Base-by-base conservation (phyloP, 2,329 filamentous ascomycete genomes). In the Verticillium klebahnii region DNA sequence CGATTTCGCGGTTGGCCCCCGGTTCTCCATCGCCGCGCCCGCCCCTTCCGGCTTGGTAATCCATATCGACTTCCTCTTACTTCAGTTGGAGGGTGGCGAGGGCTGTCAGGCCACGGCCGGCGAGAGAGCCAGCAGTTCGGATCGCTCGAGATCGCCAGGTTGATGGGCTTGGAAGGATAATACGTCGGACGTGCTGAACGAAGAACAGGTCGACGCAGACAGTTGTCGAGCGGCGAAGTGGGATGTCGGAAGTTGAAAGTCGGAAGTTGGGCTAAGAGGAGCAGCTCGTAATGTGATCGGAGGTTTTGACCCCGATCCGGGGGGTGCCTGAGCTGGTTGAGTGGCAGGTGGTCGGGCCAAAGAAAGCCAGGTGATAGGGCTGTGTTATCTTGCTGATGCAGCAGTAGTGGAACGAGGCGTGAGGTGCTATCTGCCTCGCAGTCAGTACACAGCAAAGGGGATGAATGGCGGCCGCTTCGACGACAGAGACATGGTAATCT, bases 51-150 rank as follows among this genome's bases (percentile, higher is more conserved):
- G 60, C 60, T 57, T 65, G 67, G 29, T 73, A 77, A 64, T 72
- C 72, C 77, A 79, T 79, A 63, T 74, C 70, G 66, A 73, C 74
- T 25, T 34, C 25, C 29, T 34, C 54, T 75, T 80, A 78, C 64
- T 75, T 76, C 66, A 76, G 78, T 69, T 82, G 80, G 69, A 82
- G 82, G 60, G 82, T 81, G 69, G 82, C 79, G 66, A 87, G 72
- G 71, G 83, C 84, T 71, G 83, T 80, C 63, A 86, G 74, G 72
- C 84, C 85, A 65, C 87, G 79, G 77, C 85, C 84, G 66, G 85
- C 76, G 74, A 80, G 79, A 70, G 87, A 78, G 75, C 83, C 82
- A 67, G 78, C 76, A 63, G 80, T 75, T 72, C 83, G 79, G 64
- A 86, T 69, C 57, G 80, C 81, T 74, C 83, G 80, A 72, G 80